Conservation (phyloP, 106 monocot genomes). For the Acorus calamus region DNA sequence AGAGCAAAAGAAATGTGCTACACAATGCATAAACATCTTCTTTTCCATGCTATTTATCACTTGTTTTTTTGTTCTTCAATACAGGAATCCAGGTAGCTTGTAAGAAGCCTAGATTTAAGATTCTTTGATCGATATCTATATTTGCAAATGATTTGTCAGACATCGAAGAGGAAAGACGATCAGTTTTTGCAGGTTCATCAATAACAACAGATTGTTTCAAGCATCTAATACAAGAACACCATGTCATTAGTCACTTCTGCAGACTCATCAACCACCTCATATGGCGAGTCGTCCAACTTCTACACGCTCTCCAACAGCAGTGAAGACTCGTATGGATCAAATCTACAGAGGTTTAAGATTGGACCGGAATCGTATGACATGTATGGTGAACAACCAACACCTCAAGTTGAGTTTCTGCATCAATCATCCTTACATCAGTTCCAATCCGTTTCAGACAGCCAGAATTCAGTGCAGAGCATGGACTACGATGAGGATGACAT, state of each 20-base stretch:
- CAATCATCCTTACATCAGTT: slow-evolving; percentile 28
- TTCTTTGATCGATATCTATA: too few relatives aligned
- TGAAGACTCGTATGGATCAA: slow-evolving; percentile 21
- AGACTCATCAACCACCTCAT: slow-evolving; percentile 44
- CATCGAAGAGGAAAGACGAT: too few relatives aligned
- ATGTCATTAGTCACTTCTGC: slow-evolving; percentile 51
- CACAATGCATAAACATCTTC: too few relatives aligned
- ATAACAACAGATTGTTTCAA: too few relatives aligned
- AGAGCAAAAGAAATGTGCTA: too few relatives aligned
- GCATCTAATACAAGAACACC: background rate
- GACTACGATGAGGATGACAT: slow-evolving; percentile 67
- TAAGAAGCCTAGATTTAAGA: too few relatives aligned
- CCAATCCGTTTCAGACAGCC: slow-evolving; percentile 48
- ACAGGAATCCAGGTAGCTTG: too few relatives aligned
- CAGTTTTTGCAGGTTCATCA: too few relatives aligned
- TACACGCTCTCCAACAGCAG: slow-evolving; percentile 21
- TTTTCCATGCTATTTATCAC: too few relatives aligned
- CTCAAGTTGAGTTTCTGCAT: slow-evolving; percentile 9
- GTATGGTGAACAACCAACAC: slow-evolving; percentile 18
- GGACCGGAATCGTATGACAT: slow-evolving; percentile 29
- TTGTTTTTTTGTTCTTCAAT: too few relatives aligned
- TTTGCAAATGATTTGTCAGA: too few relatives aligned
- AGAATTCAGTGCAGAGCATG: slow-evolving; percentile 39
- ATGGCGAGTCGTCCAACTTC: slow-evolving; percentile 21
- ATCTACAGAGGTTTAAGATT: slow-evolving; percentile 31